Percentiles rank a stretch among this genome's conserved stretches.
Conservation (phyloP, 2,329 filamentous ascomycete species). For the Penicillium sclerotigenum region DNA sequence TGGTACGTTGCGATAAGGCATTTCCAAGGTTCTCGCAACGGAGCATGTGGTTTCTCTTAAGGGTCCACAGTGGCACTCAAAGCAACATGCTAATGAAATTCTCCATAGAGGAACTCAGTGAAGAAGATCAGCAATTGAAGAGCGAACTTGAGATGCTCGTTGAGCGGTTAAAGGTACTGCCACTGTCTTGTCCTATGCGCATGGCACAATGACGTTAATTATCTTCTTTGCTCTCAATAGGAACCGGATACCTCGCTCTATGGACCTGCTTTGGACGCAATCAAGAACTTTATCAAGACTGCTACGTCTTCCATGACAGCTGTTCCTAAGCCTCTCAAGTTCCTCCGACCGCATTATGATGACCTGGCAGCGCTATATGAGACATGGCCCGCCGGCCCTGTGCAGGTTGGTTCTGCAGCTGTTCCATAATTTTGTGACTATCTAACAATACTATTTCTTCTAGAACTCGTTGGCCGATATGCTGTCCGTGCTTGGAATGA, state of each 20-base stretch:
- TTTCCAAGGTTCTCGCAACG: not conserved
- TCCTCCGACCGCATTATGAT: conserved; percentile 94
- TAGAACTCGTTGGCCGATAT: conserved; percentile 82
- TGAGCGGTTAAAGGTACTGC: conserved; percentile 77
- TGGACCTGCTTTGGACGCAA: conserved; percentile 86
- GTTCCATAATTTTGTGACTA: not conserved
- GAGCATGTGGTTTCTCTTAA: conserved; percentile 12
- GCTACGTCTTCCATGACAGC: conserved; percentile 99
- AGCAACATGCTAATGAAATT: conserved; percentile 22
- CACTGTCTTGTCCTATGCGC: conserved; percentile 1
- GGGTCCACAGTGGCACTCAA: conserved; percentile 26
- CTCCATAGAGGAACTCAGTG: conserved; percentile 81
- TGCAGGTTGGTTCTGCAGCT: conserved; percentile 62
- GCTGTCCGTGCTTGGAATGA: conserved; percentile 97
- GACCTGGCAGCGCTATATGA: conserved; percentile 84
- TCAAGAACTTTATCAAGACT: conserved; percentile 98
- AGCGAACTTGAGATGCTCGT: conserved; percentile 97
- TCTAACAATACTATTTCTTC: conserved; percentile 10
- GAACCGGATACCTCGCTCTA: conserved; percentile 85
- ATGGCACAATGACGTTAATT: conserved; percentile 28
- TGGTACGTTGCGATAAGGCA: conserved; percentile 44
- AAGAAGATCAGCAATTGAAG: conserved; percentile 98
- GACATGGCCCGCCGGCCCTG: conserved; percentile 75
- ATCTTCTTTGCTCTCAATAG: conserved; percentile 45
- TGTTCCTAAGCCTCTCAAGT: conserved; percentile 96